Base-by-base conservation (phyloP, 805 yeast species). In the Komagataella ulmi region DNA sequence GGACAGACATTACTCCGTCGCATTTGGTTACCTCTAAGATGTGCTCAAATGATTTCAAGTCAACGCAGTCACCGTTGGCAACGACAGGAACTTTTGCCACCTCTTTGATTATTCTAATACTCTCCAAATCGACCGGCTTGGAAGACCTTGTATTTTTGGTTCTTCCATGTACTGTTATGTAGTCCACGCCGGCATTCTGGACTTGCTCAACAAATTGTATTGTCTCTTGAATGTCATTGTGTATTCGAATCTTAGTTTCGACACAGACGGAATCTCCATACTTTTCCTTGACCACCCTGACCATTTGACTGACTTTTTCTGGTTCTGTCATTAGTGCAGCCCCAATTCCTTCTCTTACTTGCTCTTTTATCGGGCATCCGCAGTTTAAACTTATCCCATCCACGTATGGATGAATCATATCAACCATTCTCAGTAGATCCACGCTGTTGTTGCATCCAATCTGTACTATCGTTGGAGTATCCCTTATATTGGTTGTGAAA, bases 321-420 rank as follows among this genome's bases (percentile, higher is more conserved):
- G 90, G 85, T 55, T 86, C 82, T 24, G 82, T 73, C 87, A 93
- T 90, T 52, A 93, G 72, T 0, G 97, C 97, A 2, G 97, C 97
- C 3, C 99, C 99, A 14, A 93, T 90, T 21, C 98, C 99, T 64
- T 89, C 97, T 47, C 96, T 74, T 12, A 88, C 86, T 65, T 93
- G 98, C 56, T 91, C 98, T 55, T 83, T 85, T 50, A 93, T 89
- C 1, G 99, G 99, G 68, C 99, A 93, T 0, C 99, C 99, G 66
- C 98, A 93, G 70, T 93, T 93, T 53, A 93, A 74, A 0, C 98
- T 97, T 46, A 93, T 81, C 0, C 95, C 99, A 66, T 91, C 97
- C 48, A 87, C 90, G 61, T 80, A 88, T 0, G 96, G 96, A 53
- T 78, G 78, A n/a, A 90, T 80, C 89, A 93, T 81, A 51, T 85